Percentiles rank a stretch among this genome's conserved stretches.
Evolutionary conservation across 1,284 basidiomycete genomes (phyloP).

Genomic region (Ceratobasidium sp.): DNA sequence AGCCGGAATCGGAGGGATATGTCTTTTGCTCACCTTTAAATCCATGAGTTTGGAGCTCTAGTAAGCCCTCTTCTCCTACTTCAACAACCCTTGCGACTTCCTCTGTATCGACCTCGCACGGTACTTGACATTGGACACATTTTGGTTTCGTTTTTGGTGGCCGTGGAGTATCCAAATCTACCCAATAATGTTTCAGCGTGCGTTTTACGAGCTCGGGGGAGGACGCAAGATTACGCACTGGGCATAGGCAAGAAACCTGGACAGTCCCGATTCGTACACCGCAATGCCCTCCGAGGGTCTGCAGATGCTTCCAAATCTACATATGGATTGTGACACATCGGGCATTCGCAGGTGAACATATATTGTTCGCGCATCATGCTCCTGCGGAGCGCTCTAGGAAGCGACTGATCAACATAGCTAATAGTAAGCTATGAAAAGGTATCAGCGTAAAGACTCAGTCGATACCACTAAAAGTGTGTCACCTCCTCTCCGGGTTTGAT

Average conservation of each 20-base stretch:
- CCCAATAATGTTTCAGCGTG: constrained; percentile 38
- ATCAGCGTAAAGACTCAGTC: constrained; percentile 3
- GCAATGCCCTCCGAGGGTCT: constrained; percentile 77
- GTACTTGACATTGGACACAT: constrained; percentile 69
- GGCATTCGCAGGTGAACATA: constrained; percentile 80
- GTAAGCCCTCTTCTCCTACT: constrained; percentile 73
- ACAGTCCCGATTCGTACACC: constrained; percentile 58
- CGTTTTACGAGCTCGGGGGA: constrained; percentile 68
- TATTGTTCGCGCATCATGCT: constrained; percentile 76
- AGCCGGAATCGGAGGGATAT: constrained; percentile 8
- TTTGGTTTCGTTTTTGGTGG: constrained; percentile 60
- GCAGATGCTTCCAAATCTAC: constrained; percentile 49
- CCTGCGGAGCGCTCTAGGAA: constrained; percentile 68
- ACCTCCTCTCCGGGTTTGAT: constrained; percentile 81
- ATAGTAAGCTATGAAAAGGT: constrained; percentile 65
- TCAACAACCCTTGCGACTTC: constrained; percentile 66
- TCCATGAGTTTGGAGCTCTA: constrained; percentile 72
- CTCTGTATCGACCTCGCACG: constrained; percentile 61
- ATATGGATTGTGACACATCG: constrained; percentile 60
- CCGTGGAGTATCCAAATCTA: not conserved
- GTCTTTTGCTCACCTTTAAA: constrained; percentile 60
- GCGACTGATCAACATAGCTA: constrained; percentile 86
- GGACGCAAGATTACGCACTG: constrained; percentile 68
- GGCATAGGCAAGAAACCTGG: constrained; percentile 53
- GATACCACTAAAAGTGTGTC: constrained; percentile 1